Evolutionary conservation across 139 green algal species (phyloP).

Genomic region (Tetratostichococcus sp.): DNA sequence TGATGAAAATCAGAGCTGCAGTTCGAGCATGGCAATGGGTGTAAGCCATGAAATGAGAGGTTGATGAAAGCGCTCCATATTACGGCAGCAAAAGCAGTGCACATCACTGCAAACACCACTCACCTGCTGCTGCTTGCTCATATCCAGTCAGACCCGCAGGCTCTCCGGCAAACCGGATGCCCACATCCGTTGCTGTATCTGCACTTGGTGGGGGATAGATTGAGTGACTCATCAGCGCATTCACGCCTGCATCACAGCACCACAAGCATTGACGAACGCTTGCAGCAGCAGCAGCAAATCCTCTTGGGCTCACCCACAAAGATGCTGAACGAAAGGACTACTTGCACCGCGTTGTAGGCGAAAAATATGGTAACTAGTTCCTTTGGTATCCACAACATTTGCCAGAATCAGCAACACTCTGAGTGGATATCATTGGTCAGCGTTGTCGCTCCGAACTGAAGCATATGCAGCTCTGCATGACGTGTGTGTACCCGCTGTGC

Average conservation of each 20-base stretch:
- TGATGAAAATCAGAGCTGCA: conserved; percentile 23
- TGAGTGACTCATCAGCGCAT: too few relatives aligned
- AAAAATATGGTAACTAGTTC: conserved; percentile 65
- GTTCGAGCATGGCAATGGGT: neutral
- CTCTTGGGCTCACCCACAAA: neutral
- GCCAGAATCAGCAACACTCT: too few relatives aligned
- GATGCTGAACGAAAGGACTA: conserved; percentile 22
- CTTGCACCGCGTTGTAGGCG: conserved; percentile 67
- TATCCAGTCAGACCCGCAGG: conserved; percentile 10
- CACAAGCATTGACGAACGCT: too few relatives aligned
- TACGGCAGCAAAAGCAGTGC: too few relatives aligned
- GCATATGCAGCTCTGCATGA: too few relatives aligned
- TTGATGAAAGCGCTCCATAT: too few relatives aligned
- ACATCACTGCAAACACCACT: neutral
- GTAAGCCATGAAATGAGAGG: too few relatives aligned
- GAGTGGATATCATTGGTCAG: too few relatives aligned
- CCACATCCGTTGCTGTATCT: neutral
- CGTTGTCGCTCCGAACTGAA: too few relatives aligned
- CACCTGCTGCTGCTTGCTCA: conserved; percentile 17
- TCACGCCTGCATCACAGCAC: too few relatives aligned
- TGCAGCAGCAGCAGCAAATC: too few relatives aligned
- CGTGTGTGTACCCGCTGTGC: conserved; percentile 38
- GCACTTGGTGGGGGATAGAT: too few relatives aligned
- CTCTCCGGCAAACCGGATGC: conserved; percentile 1
- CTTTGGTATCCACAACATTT: neutral